A percentile compares a stretch with the other conserved stretches of the same genome.
phyloP scores from a whole-genome alignment of 257 asterid species.

The Salvia rosmarinus region DNA sequence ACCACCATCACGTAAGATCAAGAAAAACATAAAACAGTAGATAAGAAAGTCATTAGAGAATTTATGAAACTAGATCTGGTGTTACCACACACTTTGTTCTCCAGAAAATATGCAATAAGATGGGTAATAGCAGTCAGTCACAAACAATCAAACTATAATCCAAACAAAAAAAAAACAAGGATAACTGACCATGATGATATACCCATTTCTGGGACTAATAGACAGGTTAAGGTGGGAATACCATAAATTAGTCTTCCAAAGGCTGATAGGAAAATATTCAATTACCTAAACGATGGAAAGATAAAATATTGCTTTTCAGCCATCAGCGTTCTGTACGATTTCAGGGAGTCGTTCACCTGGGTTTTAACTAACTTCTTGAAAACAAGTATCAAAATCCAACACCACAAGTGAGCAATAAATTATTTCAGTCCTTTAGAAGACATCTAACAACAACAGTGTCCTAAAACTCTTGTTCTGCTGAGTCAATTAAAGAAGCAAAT shows the following conservation, averaged over 20 bases:
- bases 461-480: background rate
- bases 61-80: background rate
- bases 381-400: background rate
- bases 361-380: background rate
- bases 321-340: slow-evolving; percentile 3
- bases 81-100: background rate
- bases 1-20: slow-evolving; percentile 10
- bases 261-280: background rate
- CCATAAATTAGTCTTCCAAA: background rate
- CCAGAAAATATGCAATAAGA: background rate
- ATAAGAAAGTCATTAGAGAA: background rate
- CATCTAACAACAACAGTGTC: background rate
- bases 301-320: background rate
- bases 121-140: background rate
- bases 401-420: too few relatives aligned
- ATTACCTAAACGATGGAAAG: too few relatives aligned
- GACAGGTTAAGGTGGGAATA: background rate
- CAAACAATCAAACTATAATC: background rate
- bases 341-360: background rate
- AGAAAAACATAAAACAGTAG: background rate
- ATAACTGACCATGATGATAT: background rate
- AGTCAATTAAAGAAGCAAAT: background rate
- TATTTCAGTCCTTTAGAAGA: background rate
- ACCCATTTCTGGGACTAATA: background rate
- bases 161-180: background rate